Base-by-base conservation (phyloP, 352 stramenopile genomes). In the Pythium plurisporium region DNA sequence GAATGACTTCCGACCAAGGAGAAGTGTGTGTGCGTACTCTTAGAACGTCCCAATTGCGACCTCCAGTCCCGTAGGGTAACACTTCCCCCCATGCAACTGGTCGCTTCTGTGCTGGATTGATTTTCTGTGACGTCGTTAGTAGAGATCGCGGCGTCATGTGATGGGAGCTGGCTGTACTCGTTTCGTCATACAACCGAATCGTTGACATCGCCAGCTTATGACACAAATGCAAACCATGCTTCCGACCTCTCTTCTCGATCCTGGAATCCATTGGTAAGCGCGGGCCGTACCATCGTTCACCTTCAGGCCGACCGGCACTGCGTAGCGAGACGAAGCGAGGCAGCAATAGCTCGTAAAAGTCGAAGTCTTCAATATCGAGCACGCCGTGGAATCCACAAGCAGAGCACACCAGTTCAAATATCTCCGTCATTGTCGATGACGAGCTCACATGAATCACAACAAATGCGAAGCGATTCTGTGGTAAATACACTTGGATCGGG, bases 201-300 rank as follows among this genome's bases (percentile, higher is more conserved):
- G 86, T 94, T 27, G 81, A 93, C 76, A 92, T 91, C n/a, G 73
- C 74, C 57, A 91, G 85, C 43, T 82, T 89, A 55, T 95, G 86
- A 34, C 86, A 93, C 43, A 95, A 61, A 51, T 95, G 83, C n/a
- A 95, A 62, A 6, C 86, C 83, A 59, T 89, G 62, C 33, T 75
- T 67, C 22, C 78, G 78, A 3, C 86, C 86, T 56, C 70, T 66
- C 40, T 77, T 81, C 23, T 87, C 78, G 27, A 94, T 58, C 9
- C 48, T 76, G 27, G 62, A 63, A 17, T 72, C 69, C 76, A 92
- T 92, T 2, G 73, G 56, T 33, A 95, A 70, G n/a, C 77, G 55
- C 27, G 84, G 62, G 0, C 83, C 86, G 43, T 94, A 95, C 86
- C 86, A 95, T 19, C 86, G 60, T 34, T 95, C 86, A 20, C 80